These are phyloP conservation scores for Didymellaceae sp. DNA, from an alignment of 2,329 filamentous ascomycete species.

Conservation along the genomic window DNA sequence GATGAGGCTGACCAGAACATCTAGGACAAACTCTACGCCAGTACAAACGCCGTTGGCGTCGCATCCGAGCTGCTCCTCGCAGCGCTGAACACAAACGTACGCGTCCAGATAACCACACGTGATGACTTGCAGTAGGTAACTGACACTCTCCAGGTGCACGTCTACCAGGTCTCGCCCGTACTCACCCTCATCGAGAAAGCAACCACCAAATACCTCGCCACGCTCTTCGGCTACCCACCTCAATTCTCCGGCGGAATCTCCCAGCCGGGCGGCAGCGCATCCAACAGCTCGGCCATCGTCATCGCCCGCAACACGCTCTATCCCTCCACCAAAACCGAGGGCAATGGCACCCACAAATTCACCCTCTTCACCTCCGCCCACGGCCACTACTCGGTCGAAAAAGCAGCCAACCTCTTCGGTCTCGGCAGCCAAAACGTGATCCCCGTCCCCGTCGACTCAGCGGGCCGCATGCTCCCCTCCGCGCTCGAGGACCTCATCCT, in stretches of 20 bases:
- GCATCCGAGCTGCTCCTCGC: constrained; percentile 84
- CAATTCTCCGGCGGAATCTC: constrained; percentile 74
- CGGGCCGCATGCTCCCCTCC: constrained; percentile 73
- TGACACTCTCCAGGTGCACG: constrained; percentile 69
- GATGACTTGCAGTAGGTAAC: too few species aligned
- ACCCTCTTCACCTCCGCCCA: constrained; percentile 88
- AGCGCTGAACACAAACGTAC: constrained; percentile 85
- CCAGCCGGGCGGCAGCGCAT: constrained; percentile 80
- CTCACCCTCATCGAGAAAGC: constrained; percentile 87
- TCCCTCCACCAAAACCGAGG: constrained; percentile 75
- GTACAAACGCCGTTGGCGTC: constrained; percentile 84
- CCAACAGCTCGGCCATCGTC: constrained; percentile 84
- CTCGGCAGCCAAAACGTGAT: constrained; percentile 78
- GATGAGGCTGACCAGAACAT: too few species aligned
- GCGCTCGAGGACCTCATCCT: constrained; percentile 69
- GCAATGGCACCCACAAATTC: constrained; percentile 70
- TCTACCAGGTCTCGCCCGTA: constrained; percentile 91
- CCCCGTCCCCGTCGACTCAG: constrained; percentile 73
- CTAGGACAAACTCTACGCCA: constrained; percentile 88
- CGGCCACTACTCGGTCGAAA: constrained; percentile 94
- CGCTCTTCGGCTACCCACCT: constrained; percentile 62
- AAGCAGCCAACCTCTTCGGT: constrained; percentile 89
- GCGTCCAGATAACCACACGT: too few species aligned
- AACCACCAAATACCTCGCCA: constrained; percentile 74
- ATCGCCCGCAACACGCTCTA: constrained; percentile 87